Conservation (phyloP, 495 filamentous ascomycete genomes). For the Daldinia childiae region DNA sequence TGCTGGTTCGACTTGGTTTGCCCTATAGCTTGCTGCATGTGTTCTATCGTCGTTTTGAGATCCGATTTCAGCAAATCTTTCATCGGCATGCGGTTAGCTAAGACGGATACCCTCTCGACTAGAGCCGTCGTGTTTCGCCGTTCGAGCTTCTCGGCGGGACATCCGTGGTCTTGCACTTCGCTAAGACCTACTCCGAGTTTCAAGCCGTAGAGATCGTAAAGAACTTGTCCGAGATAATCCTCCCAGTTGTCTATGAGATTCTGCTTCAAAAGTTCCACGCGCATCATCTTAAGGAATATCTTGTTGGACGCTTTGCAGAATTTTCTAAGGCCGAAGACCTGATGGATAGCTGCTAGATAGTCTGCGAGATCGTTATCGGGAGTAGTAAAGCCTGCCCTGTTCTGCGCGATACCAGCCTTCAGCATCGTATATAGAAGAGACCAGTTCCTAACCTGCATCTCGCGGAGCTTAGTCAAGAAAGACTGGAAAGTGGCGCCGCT, state of each 20-base stretch:
- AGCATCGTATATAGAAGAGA: slow-evolving; percentile 77
- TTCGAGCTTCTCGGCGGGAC: slow-evolving; percentile 77
- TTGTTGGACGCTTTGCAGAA: slow-evolving; percentile 87
- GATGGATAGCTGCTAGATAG: slow-evolving; percentile 80
- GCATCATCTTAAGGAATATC: slow-evolving; percentile 87
- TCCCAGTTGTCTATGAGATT: slow-evolving; percentile 74
- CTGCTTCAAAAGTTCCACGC: slow-evolving; percentile 75
- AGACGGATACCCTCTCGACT: slow-evolving; percentile 80
- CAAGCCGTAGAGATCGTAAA: slow-evolving; percentile 89
- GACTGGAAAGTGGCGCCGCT: slow-evolving; percentile 53
- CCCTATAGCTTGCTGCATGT: slow-evolving; percentile 75
- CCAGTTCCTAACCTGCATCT: slow-evolving; percentile 91
- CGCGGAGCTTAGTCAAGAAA: slow-evolving; percentile 78
- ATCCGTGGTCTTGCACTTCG: slow-evolving; percentile 78
- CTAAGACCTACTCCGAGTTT: slow-evolving; percentile 75
- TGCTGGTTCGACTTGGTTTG: slow-evolving; percentile 71
- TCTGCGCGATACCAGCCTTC: slow-evolving; percentile 77
- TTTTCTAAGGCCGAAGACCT: slow-evolving; percentile 83
- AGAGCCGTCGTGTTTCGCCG: slow-evolving; percentile 77
- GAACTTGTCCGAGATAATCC: slow-evolving; percentile 81
- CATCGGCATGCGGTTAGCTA: slow-evolving; percentile 85
- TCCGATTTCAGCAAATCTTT: slow-evolving; percentile 92
- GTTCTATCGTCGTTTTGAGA: slow-evolving; percentile 85
- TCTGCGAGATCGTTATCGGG: slow-evolving; percentile 75
- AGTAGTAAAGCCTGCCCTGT: slow-evolving; percentile 66